Evolutionary conservation across 1,139 yeast genomes (phyloP).

Genomic region (Arxiozyma heterogenica): DNA sequence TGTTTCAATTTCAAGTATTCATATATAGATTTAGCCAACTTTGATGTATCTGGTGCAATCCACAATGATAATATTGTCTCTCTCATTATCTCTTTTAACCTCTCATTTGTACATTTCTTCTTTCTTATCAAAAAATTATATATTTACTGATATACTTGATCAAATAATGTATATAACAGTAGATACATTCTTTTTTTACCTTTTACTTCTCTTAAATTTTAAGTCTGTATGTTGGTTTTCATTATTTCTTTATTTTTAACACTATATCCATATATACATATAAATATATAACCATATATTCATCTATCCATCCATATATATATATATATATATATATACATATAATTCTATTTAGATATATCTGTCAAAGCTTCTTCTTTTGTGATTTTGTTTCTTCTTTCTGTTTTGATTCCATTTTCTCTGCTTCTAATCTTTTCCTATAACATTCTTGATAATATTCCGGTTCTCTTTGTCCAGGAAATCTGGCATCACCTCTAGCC

Average conservation of each 20-base stretch:
- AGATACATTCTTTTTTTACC: no score
- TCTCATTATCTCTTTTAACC: neutral
- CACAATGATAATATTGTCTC: constrained; percentile 6
- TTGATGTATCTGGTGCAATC: constrained; percentile 8
- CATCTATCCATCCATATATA: no score
- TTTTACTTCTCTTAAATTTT: no score
- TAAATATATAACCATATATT: no score
- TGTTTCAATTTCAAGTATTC: constrained; percentile 1
- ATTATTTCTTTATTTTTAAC: no score
- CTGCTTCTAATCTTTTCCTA: neutral
- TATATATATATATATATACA: no score
- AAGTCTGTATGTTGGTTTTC: no score
- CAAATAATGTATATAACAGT: no score
- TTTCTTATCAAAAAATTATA: no score
- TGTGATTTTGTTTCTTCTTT: no score
- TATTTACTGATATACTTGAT: no score
- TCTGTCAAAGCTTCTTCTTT: neutral
- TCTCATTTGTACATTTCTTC: neutral
- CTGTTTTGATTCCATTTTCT: neutral
- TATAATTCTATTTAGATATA: neutral
- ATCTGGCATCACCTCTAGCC: constrained; percentile 49
- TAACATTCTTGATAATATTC: neutral
- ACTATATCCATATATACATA: no score
- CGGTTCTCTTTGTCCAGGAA: constrained; percentile 35
- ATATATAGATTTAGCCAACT: constrained; percentile 7